Conservation (phyloP, 805 yeast species). For the Brettanomyces anomalus region DNA sequence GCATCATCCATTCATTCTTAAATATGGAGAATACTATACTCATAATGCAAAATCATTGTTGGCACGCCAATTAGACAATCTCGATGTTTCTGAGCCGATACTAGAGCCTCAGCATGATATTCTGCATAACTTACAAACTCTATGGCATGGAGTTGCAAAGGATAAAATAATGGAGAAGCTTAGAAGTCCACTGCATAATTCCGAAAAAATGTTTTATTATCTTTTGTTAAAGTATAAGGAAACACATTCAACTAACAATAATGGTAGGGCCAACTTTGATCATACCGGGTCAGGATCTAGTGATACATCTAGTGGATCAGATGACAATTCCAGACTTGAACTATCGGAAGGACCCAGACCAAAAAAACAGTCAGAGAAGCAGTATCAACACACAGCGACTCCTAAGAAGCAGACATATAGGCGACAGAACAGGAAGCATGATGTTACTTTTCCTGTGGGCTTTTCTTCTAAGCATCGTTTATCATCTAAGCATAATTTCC, state of each 20-base stretch:
- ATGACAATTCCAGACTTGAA: background rate
- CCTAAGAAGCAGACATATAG: background rate
- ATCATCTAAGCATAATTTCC: background rate
- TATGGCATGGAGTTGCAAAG: constrained; percentile 47
- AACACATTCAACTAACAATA: constrained; percentile 14
- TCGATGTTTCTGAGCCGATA: constrained; percentile 19
- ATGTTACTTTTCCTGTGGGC: background rate
- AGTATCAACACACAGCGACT: no score
- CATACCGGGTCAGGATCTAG: background rate
- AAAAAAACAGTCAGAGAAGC: background rate
- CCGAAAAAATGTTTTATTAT: constrained; percentile 30
- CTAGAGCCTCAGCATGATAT: constrained; percentile 38
- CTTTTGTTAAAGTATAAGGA: constrained; percentile 25
- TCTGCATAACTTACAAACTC: constrained; percentile 42
- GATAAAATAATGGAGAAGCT: constrained; percentile 22
- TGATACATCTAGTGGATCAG: background rate
- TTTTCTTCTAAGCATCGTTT: background rate
- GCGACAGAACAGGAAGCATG: background rate
- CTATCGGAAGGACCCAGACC: background rate
- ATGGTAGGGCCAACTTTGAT: constrained; percentile 6
- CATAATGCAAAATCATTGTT: background rate
- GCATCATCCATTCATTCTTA: constrained; percentile 43
- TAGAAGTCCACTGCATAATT: constrained; percentile 15
- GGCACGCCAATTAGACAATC: constrained; percentile 14
- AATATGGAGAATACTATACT: constrained; percentile 24